Conservation (phyloP, 345 rosid species). For the Eucalyptus microcorys region DNA sequence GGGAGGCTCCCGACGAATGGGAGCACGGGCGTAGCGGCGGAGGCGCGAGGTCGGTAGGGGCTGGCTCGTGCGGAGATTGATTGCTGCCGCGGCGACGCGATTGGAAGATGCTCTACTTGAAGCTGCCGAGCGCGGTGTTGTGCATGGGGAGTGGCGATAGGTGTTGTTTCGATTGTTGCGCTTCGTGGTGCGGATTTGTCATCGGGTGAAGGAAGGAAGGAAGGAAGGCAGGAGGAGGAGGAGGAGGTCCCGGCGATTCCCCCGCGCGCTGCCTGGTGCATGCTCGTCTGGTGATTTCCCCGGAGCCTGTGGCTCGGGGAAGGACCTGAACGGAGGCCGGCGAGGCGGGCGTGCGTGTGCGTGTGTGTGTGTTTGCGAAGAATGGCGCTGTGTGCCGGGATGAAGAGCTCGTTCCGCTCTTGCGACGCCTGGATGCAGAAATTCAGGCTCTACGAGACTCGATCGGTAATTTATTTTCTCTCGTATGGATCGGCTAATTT, state of each 20-base stretch:
- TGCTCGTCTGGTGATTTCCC: constrained; percentile 43
- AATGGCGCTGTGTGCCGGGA: neutral
- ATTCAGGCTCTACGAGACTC: constrained; percentile 74
- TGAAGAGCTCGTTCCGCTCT: neutral
- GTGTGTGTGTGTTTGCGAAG: neutral
- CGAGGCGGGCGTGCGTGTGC: neutral
- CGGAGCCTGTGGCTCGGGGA: constrained; percentile 70
- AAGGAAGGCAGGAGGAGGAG: too few species aligned
- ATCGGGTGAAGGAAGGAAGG: neutral
- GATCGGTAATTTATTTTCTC: constrained; percentile 30
- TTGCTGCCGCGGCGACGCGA: neutral
- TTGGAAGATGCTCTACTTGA: constrained; percentile 52
- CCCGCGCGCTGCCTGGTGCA: constrained; percentile 13
- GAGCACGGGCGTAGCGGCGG: neutral
- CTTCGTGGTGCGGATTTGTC: neutral
- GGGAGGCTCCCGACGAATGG: neutral
- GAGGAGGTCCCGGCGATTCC: neutral
- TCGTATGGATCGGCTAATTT: neutral
- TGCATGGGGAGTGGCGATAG: constrained; percentile 12
- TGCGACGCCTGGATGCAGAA: constrained; percentile 31
- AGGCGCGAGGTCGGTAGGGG: neutral
- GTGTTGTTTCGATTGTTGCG: neutral
- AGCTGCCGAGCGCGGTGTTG: constrained; percentile 59
- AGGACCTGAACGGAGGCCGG: constrained; percentile 10
- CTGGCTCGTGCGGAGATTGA: neutral